Base-by-base conservation (phyloP, 2,329 filamentous ascomycete genomes). In the Fusarium sp. region DNA sequence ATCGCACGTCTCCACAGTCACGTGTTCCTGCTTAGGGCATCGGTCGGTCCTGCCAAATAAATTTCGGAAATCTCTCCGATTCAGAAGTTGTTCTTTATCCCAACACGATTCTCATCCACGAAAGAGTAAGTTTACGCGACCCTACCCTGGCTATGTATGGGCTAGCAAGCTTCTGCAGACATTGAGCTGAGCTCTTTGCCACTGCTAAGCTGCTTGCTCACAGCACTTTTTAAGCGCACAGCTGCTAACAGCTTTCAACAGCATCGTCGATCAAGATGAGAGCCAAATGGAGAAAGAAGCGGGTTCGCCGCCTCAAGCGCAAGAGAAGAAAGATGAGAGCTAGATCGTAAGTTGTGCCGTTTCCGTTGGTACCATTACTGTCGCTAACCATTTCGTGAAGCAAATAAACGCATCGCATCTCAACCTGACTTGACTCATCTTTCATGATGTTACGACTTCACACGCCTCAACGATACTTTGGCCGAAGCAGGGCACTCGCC, bases 231-330 rank as follows among this genome's bases (percentile, higher is more conserved):
- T 32, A 29, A 20, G 27, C 34, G 53, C 54, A 38, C 64, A 65
- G 59, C 29, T 72, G 70, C 76, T 75, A 73, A 76, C 68, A 58
- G 40, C 29, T 50, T 47, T 24, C 51, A 56, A 55, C 70, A 78
- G 76, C 72, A 72, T 76, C 75, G 75, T 78, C 77, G 82, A 85
- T 86, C 87, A 90, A 86, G 86, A 90, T 91, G 89, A 88, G 95
- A 96, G 95, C 94, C 83, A 98, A 98, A 90, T 98, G 96, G 96
- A 96, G 95, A 90, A 99, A 99, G 93, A 99, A 99, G 95, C 91
- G 96, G 85, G 95, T 97, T 87, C 90, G 96, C 82, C 92, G 96
- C 86, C 94, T 99, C 86, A 98, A 98, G 92, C 92, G 95, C 84
- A 99, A 99, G 95, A 94, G 96, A 89, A 97, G 96, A 94, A 99